phyloP scores from a whole-genome alignment of 371 early-diverging fungal genomes.

The Mortierella sp. region DNA sequence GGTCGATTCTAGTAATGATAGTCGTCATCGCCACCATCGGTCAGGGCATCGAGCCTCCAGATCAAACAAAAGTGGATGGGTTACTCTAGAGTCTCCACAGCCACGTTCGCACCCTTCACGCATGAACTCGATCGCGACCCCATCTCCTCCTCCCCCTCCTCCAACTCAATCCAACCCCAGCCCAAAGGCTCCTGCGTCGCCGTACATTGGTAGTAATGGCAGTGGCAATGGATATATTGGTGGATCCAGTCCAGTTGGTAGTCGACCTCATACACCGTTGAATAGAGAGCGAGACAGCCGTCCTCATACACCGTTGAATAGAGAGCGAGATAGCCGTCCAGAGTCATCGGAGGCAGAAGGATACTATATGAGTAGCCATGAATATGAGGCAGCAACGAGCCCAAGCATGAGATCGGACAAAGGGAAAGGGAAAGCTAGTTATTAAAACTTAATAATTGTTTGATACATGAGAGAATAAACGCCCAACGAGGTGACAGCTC shows the following conservation, averaged over 20 bases:
- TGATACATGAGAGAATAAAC: no score
- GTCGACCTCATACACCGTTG: constrained; percentile 27
- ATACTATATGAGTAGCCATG: constrained; percentile 48
- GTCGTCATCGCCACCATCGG: constrained; percentile 7
- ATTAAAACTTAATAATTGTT: constrained; percentile 2
- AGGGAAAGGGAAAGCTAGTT: constrained; percentile 32
- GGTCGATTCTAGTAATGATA: constrained; percentile 11
- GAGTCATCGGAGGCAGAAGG: constrained; percentile 30
- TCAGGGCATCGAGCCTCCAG: constrained; percentile 9
- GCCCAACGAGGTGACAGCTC: no score
- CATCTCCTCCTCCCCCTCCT: constrained; percentile 15
- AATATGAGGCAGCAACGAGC: constrained; percentile 52
- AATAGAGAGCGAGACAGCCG: constrained; percentile 5
- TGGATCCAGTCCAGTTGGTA: background rate
- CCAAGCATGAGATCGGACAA: constrained; percentile 44
- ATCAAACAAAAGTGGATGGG: constrained; percentile 18
- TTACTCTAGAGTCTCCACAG: constrained; percentile 31
- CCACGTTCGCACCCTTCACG: constrained; percentile 12
- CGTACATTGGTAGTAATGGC: constrained; percentile 5
- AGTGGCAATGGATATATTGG: constrained; percentile 1
- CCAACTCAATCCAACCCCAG: background rate
- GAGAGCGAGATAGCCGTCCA: constrained; percentile 5
- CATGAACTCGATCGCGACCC: constrained; percentile 8
- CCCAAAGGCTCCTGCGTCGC: background rate
- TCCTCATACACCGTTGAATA: constrained; percentile 16